A percentile compares a stretch with the other conserved stretches of the same genome.
These are phyloP conservation scores for Penicillium sp. DNA, from an alignment of 2,329 filamentous ascomycete genomes.

Conservation along the genomic window DNA sequence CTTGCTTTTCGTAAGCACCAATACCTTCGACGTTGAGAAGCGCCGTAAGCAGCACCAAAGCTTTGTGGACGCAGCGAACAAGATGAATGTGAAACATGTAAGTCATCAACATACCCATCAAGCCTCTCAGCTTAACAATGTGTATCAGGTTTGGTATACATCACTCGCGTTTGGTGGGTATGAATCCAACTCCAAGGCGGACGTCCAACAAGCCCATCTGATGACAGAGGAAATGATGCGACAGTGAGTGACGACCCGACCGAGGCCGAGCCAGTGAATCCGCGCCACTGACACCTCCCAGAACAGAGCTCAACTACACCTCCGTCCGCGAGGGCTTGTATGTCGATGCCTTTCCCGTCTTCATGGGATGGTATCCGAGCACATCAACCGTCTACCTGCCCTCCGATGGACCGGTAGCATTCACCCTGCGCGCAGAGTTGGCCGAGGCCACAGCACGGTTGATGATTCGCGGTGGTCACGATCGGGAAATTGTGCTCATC, in stretches of 20 bases:
- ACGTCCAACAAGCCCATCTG: slow-evolving; percentile 62
- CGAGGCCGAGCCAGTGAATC: background rate
- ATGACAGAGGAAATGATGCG: slow-evolving; percentile 57
- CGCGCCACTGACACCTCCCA: slow-evolving; percentile 13
- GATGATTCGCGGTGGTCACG: slow-evolving; percentile 45
- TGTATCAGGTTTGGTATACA: slow-evolving; percentile 57
- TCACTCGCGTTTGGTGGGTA: slow-evolving; percentile 60
- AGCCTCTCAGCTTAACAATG: slow-evolving; percentile 39
- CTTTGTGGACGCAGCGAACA: slow-evolving; percentile 57
- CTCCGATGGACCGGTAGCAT: slow-evolving; percentile 51
- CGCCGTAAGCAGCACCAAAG: slow-evolving; percentile 50
- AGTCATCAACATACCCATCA: slow-evolving; percentile 49
- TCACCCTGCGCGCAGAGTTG: slow-evolving; percentile 56
- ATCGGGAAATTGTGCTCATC: slow-evolving; percentile 42
- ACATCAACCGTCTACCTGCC: slow-evolving; percentile 34
- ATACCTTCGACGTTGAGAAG: slow-evolving; percentile 52
- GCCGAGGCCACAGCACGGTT: slow-evolving; percentile 58
- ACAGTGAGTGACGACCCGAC: slow-evolving; percentile 24
- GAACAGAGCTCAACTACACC: slow-evolving; percentile 52
- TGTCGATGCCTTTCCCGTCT: slow-evolving; percentile 61
- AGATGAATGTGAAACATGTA: slow-evolving; percentile 55
- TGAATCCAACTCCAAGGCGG: slow-evolving; percentile 43
- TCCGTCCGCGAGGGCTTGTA: slow-evolving; percentile 62
- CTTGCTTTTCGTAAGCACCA: slow-evolving; percentile 61
- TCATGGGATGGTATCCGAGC: slow-evolving; percentile 49